Evolutionary conservation across 768 basidiomycete species (phyloP).

Genomic region (Tulasnella sp.): DNA sequence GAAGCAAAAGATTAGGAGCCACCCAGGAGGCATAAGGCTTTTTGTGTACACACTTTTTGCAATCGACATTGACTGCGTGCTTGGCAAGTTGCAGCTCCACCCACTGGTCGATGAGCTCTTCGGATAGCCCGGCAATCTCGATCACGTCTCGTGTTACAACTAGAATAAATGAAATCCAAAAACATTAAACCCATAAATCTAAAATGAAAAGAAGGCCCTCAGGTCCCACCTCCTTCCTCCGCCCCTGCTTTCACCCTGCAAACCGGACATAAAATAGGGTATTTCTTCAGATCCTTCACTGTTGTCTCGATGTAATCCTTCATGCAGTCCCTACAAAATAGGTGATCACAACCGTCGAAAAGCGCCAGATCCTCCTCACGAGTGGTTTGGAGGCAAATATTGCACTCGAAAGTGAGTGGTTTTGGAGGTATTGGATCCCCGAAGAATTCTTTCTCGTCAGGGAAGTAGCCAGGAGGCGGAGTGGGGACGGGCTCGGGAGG

Average conservation of each 20-base stretch:
- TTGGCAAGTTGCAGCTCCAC: constrained; percentile 54
- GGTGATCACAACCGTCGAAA: constrained; percentile 55
- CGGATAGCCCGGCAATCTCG: constrained; percentile 52
- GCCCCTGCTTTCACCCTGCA: constrained; percentile 46
- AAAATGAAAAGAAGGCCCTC: constrained; percentile 40
- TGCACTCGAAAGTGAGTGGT: constrained; percentile 51
- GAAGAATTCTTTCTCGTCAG: neutral
- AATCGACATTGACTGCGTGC: constrained; percentile 52
- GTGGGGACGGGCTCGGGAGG: neutral
- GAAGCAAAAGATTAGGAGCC: neutral
- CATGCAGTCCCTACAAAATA: constrained; percentile 60
- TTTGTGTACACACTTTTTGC: constrained; percentile 47
- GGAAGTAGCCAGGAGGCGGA: neutral
- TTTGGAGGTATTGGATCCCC: neutral
- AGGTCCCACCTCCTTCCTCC: constrained; percentile 40
- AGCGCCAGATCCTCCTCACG: constrained; percentile 51
- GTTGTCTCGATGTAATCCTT: constrained; percentile 49
- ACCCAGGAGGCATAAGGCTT: neutral
- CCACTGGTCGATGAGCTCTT: constrained; percentile 49
- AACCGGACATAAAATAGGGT: constrained; percentile 64
- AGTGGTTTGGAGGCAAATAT: constrained; percentile 58
- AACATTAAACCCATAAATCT: constrained; percentile 4
- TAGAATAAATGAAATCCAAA: constrained; percentile 38
- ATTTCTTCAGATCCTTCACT: constrained; percentile 54
- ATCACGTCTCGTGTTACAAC: constrained; percentile 51